Percentiles rank a stretch among this genome's conserved stretches.
Evolutionary conservation across 495 filamentous ascomycete genomes (phyloP).

Genomic region (Hypoxylon lienhwacheense): DNA sequence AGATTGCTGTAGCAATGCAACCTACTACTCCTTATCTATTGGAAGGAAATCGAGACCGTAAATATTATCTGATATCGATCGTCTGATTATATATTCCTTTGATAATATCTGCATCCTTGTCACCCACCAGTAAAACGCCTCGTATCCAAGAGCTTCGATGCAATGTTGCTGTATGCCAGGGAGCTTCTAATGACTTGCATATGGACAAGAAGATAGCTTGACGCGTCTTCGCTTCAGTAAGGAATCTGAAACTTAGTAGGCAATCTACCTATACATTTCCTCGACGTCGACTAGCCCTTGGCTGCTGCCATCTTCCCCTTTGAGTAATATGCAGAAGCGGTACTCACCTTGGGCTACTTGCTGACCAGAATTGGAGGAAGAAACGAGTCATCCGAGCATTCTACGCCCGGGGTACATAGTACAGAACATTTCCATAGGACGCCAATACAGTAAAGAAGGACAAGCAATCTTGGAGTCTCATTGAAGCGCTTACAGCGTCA

Average conservation of each 20-base stretch:
- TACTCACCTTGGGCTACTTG: slow-evolving; percentile 23
- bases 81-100: slow-evolving; percentile 24
- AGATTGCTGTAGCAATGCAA: slow-evolving; percentile 35
- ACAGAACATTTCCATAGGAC: slow-evolving; percentile 14
- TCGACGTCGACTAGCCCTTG: slow-evolving; percentile 12
- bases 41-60: slow-evolving; percentile 32
- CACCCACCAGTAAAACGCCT: slow-evolving; percentile 12
- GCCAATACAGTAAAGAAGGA: slow-evolving; percentile 18
- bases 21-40: slow-evolving; percentile 23
- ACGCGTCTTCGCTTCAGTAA: slow-evolving; percentile 11
- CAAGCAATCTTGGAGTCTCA: slow-evolving; percentile 15
- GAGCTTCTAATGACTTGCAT: slow-evolving; percentile 36
- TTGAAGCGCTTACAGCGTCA: slow-evolving; percentile 31
- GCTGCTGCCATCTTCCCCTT: slow-evolving; percentile 17
- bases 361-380: slow-evolving; percentile 17
- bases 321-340: slow-evolving; percentile 27
- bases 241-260: slow-evolving; percentile 25
- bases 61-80: slow-evolving; percentile 28
- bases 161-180: slow-evolving; percentile 18
- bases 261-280: slow-evolving; percentile 19
- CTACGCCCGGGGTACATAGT: slow-evolving; percentile 22
- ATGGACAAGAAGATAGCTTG: slow-evolving; percentile 17
- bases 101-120: slow-evolving; percentile 20
- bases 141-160: slow-evolving; percentile 15
- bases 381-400: slow-evolving; percentile 10